Conservation (phyloP, 495 filamentous ascomycete genomes). For the Chaetomium tenue region DNA sequence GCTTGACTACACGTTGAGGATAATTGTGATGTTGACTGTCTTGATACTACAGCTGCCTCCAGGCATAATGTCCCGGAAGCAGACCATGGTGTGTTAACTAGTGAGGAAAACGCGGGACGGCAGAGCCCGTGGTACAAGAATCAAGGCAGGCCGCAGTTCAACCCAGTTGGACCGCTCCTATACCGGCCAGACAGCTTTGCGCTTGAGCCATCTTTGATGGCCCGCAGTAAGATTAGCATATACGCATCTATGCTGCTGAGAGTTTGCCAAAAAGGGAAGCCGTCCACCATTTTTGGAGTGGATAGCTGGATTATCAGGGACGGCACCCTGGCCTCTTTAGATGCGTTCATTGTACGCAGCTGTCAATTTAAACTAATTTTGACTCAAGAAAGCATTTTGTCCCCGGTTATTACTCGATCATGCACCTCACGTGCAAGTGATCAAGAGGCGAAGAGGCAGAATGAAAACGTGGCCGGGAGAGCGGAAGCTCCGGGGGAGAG, state of each 20-base stretch:
- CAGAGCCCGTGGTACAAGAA: not conserved
- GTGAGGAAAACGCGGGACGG: not conserved
- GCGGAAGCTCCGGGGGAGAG: too few relatives aligned
- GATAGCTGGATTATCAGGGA: not conserved
- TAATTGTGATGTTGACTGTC: not conserved
- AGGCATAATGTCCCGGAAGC: conserved; percentile 15
- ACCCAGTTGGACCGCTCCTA: not conserved
- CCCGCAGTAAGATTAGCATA: not conserved
- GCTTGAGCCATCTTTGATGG: not conserved
- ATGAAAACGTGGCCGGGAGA: not conserved
- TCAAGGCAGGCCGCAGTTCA: not conserved
- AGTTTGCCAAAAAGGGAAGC: not conserved
- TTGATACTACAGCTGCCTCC: conserved; percentile 10
- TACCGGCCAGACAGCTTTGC: not conserved
- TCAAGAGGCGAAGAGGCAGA: not conserved
- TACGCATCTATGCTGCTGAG: not conserved
- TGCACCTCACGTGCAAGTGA: not conserved
- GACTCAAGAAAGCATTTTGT: not conserved
- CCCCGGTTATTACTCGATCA: not conserved
- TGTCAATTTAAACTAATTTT: not conserved
- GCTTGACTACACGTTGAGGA: not conserved
- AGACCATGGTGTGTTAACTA: not conserved
- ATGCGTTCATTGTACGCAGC: not conserved
- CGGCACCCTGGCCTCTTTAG: not conserved
- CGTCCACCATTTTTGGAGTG: not conserved